Base-by-base conservation (phyloP, 169 alveolate genomes). In the Theileria annulata region DNA sequence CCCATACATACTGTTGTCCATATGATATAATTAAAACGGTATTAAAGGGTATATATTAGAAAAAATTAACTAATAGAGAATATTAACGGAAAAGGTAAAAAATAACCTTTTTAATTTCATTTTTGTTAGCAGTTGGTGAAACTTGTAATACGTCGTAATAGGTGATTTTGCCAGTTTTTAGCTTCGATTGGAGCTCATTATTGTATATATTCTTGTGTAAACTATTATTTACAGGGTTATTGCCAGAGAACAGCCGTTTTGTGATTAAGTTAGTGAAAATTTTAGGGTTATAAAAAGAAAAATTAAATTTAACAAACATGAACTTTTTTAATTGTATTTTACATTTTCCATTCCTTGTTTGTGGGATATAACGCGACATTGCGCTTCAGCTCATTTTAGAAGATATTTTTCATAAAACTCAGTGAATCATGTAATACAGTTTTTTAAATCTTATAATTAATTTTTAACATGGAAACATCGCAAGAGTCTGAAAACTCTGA, bases 121-220 rank as follows among this genome's bases (percentile, higher is more conserved):
- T 35, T 25, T 62, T 28, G 27, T n/a, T 19, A 28, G 88, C 88
- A 19, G 73, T 67, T 13, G 25, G 6, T 6, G 59, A 27, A 13
- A 82, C 71, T 23, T 64, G 69, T 27, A 82, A 74, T 3, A 82
- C 88, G 68, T 82, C 85, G 75, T 82, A 82, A 56, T 82, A 64
- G 28, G 88, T 82, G 35, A 76, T 33, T 62, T 48, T 66, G 13
- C 88, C 88, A 13, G 76, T 30, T 63, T 75, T 82, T 6, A 76
- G 25, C 8, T 69, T 67, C 69, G 35, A 19, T 17, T 9, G 69
- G 27, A 60, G 17, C 33, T 60, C 69, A 13, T 9, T n/a, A n/a
- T 60, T 9, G 33, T 60, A 60, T 13, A 60, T 60, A 33, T 6
- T 9, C 3, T 9, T 56, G 25, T 56, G 64, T 4, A 56, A 35